phyloP scores from a whole-genome alignment of 148 eudicot species.

The Pharnaceum exiguum region DNA sequence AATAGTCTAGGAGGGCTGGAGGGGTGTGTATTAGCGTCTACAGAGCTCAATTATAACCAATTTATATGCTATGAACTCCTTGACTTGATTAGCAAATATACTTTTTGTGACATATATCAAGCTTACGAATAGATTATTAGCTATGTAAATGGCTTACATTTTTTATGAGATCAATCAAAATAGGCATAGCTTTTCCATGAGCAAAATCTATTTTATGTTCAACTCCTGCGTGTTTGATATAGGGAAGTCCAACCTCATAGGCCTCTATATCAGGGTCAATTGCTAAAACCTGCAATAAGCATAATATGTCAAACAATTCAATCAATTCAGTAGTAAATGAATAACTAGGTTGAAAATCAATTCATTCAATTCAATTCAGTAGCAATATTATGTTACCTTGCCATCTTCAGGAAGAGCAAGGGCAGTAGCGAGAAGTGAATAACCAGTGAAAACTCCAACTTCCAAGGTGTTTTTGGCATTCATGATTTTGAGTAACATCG shows the following conservation, averaged over 20 bases:
- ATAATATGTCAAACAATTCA: too few species aligned
- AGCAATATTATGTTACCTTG: too few species aligned
- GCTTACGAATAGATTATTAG: too few species aligned
- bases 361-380: too few species aligned
- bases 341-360: too few species aligned
- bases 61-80: too few species aligned
- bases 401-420: constrained; percentile 30
- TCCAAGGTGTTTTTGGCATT: constrained; percentile 23
- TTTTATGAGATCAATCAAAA: constrained; percentile 26
- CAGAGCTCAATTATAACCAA: too few species aligned
- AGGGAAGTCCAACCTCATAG: constrained; percentile 25
- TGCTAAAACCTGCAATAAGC: constrained; percentile 24
- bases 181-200: constrained; percentile 17
- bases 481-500: constrained; percentile 23
- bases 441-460: constrained; percentile 26
- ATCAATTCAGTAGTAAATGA: too few species aligned
- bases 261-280: constrained; percentile 24
- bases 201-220: constrained; percentile 26
- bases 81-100: too few species aligned
- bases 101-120: too few species aligned
- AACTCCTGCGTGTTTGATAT: constrained; percentile 27
- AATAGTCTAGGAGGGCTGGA: too few species aligned
- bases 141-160: constrained; percentile 6
- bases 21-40: too few species aligned
- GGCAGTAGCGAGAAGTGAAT: constrained; percentile 31